phyloP scores from a whole-genome alignment of 306 rosid genomes.

The Corylus americana region DNA sequence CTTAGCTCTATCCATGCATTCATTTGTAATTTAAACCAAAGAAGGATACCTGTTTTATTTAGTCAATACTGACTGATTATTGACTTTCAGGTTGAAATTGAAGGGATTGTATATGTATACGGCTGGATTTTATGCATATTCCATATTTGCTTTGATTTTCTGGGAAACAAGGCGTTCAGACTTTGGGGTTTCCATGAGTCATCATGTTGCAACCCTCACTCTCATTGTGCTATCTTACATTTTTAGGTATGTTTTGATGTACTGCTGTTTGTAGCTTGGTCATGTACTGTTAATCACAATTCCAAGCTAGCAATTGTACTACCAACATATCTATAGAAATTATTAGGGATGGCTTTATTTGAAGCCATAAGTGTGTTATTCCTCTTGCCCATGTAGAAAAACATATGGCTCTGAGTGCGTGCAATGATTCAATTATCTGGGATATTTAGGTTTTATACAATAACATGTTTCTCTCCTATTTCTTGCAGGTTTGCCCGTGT shows the following conservation, averaged over 20 bases:
- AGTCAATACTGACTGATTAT: constrained; percentile 8
- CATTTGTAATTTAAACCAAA: constrained; percentile 15
- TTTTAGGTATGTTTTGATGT: constrained; percentile 57
- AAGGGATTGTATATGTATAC: constrained; percentile 80
- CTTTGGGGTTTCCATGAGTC: constrained; percentile 91
- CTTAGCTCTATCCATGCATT: constrained; percentile 10
- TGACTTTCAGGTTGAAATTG: constrained; percentile 80
- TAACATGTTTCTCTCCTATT: constrained; percentile 21
- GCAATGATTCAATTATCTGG: background rate
- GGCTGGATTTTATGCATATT: constrained; percentile 90
- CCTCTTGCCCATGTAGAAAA: background rate
- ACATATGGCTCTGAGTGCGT: background rate
- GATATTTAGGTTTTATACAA: background rate
- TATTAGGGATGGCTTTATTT: constrained; percentile 12
- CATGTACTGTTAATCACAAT: constrained; percentile 23
- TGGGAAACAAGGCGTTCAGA: constrained; percentile 99
- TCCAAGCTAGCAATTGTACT: background rate
- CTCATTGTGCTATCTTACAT: constrained; percentile 82
- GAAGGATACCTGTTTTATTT: constrained; percentile 19
- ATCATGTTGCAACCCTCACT: constrained; percentile 78
- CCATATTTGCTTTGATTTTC: constrained; percentile 88
- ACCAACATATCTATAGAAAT: constrained; percentile 10
- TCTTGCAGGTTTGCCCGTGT: constrained; percentile 81
- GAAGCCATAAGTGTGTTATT: constrained; percentile 14
- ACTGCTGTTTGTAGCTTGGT: constrained; percentile 27